These are phyloP conservation scores for Backusella parvicylindrica DNA, from an alignment of 192 early-diverging fungal species.

Conservation along the genomic window DNA sequence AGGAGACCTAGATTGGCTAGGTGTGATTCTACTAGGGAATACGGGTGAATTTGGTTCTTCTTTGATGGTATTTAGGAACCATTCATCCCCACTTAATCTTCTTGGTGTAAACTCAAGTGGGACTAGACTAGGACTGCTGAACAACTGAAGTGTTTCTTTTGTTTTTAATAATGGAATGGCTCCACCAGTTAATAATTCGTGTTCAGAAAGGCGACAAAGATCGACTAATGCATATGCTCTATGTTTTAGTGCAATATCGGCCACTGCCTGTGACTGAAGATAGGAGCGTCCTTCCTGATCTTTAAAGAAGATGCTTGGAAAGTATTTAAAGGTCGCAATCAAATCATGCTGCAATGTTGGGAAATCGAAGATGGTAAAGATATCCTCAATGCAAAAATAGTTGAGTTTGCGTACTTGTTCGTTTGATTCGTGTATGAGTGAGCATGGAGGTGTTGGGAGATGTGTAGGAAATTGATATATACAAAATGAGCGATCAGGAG, in stretches of 20 bases:
- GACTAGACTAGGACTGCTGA: not conserved
- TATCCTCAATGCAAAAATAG: not conserved
- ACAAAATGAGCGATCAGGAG: constrained; percentile 5
- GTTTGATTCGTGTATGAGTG: not conserved
- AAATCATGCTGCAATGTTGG: not conserved
- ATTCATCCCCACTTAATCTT: constrained; percentile 2
- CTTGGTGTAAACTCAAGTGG: not conserved
- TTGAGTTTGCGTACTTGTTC: not conserved
- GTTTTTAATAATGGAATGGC: constrained; percentile 25
- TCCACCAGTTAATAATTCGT: constrained; percentile 19
- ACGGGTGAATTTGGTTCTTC: not conserved
- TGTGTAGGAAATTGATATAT: constrained; percentile 10
- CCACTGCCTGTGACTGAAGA: constrained; percentile 18
- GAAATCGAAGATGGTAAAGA: not conserved
- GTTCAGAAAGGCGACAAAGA: constrained; percentile 20
- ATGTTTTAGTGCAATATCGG: constrained; percentile 17
- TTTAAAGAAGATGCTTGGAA: not conserved
- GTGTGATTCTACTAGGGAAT: not conserved
- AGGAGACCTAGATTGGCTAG: not conserved
- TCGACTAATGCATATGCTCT: constrained; percentile 21
- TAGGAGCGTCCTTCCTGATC: constrained; percentile 27
- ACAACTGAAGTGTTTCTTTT: not conserved
- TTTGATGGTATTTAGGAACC: not conserved
- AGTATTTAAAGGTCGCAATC: not conserved
- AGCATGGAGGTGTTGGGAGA: constrained; percentile 9